Percentiles rank a stretch among this genome's conserved stretches.
These are phyloP conservation scores for Aphanomyces euteiches DNA, from an alignment of 352 stramenopile species.

Conservation along the genomic window DNA sequence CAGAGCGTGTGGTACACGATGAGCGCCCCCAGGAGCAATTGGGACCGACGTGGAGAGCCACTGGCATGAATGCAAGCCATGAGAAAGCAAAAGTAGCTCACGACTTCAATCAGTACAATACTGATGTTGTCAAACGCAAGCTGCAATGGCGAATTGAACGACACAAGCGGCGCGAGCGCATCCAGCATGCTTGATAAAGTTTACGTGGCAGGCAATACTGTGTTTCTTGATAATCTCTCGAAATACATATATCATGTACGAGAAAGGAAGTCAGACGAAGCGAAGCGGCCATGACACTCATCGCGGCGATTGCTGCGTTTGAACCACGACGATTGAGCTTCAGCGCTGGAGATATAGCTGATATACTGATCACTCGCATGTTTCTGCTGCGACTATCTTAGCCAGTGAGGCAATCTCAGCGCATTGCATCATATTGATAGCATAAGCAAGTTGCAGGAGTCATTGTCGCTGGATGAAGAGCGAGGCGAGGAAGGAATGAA, in stretches of 20 bases:
- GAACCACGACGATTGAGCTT: no score
- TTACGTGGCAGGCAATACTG: constrained; percentile 2
- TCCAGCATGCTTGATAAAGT: constrained; percentile 15
- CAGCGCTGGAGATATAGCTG: no score
- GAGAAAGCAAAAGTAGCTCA: constrained; percentile 55
- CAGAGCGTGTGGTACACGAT: constrained; percentile 57
- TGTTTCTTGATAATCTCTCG: not conserved
- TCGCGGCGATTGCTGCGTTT: no score
- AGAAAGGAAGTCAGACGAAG: constrained; percentile 3
- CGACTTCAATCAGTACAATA: constrained; percentile 58
- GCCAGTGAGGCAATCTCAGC: no score
- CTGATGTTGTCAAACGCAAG: constrained; percentile 56
- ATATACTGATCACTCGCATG: no score
- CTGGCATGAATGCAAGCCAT: constrained; percentile 71
- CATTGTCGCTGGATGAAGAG: no score
- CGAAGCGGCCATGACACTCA: not conserved
- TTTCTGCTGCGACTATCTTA: no score
- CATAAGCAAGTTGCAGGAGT: no score
- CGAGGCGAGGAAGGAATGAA: no score
- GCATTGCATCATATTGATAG: no score
- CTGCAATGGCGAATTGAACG: constrained; percentile 26
- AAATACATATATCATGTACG: not conserved
- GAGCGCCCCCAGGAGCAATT: constrained; percentile 55
- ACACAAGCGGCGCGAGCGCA: not conserved
- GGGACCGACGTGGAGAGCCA: constrained; percentile 70